Evolutionary conservation across 1,284 basidiomycete species (phyloP), one percentile per base, ranked within the genome.

Genomic region (Salmacisia buchloeana): DNA sequence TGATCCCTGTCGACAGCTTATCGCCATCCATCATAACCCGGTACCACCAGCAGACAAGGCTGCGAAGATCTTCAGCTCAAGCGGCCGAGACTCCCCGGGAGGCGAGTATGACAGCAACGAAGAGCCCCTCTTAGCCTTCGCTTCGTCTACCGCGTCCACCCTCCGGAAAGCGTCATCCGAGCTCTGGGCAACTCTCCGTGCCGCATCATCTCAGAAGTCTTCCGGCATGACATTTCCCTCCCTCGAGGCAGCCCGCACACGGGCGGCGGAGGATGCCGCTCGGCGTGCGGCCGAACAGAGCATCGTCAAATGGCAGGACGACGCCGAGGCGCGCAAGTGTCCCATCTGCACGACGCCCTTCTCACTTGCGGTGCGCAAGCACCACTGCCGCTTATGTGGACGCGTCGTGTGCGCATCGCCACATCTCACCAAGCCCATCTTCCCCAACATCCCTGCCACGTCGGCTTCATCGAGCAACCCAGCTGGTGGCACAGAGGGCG

Each of bases 281-380:
- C 25, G 49, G 2, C 65, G 75, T 10, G 66, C 67, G 13, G 69
- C 72, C 1, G 94, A 98, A 80, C 93, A 97, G 81, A 83, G 85
- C 35, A 94, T 98, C 71, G 92, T 97, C 2, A 92, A 92, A 13
- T 98, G 94, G 94, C 87, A 97, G 79, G 87, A 90, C 39, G 94
- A 97, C 75, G 82, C 84, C 0, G 78, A 84, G 10, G 90, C 87
- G 0, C 85, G 85, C 34, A 86, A 87, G 62, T 97, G 94, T 82
- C 88, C 90, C 1, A 83, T 94, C 67, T 98, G 94, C 86, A 89
- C 88, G 35, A 85, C 90, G 0, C 85, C 88, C 0, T 98, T 98
- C 78, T 88, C 90, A 1, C 82, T 98, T 1, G 90, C 91, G 0
- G 94, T 92, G 66, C 87, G 94, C 18, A 96, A 96, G 81, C 94